Evolutionary conservation across 441 rosid genomes (phyloP), one percentile per base, ranked within the genome.

Genomic region (Populus hybrid): DNA sequence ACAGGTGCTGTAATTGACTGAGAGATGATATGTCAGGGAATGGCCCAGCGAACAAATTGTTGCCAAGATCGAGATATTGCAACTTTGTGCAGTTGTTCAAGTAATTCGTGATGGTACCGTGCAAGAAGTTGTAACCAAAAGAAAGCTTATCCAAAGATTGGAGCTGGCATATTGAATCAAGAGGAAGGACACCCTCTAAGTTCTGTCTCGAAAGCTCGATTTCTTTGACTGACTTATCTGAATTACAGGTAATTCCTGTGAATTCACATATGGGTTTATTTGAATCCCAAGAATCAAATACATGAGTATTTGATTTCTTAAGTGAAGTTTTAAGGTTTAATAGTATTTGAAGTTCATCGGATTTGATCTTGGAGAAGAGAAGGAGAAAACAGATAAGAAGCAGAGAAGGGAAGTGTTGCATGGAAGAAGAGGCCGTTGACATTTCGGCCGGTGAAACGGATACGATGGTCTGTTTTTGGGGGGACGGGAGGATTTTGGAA

Each of bases 11-110:
- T 50, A 95, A 83, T 68, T 89, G 86, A 63, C 5, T 78, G 8
- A 94, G 74, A 73, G 89, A 67, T 1, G 98, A 83, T 71, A 94
- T 78, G 0, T 85, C 89, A 7, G 99, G 99, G 81, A 93, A 85
- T 16, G 80, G 16, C 38, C 97, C 97, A 0, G 84, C 63, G 78
- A 95, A 95, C 6, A 71, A 12, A 77, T 94, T 95, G 90, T 90
- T 88, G 1, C 97, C 98, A 4, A 95, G 88, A 80, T 95, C 94
- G 76, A 95, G 75, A 79, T 95, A 95, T 64, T 75, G 87, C 35
- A 95, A 78, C 32, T 78, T 89, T 30, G 82, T 82, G 78, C 99
- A 95, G 10, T 76, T 87, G 72, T 77, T 85, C 84, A 93, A 73
- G 65, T 85, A 90, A 0, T 14, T 16, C 0, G 85, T 69, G 64